Base-by-base conservation (phyloP, 2,329 filamentous ascomycete genomes). In the Stromatinia cepivora region DNA sequence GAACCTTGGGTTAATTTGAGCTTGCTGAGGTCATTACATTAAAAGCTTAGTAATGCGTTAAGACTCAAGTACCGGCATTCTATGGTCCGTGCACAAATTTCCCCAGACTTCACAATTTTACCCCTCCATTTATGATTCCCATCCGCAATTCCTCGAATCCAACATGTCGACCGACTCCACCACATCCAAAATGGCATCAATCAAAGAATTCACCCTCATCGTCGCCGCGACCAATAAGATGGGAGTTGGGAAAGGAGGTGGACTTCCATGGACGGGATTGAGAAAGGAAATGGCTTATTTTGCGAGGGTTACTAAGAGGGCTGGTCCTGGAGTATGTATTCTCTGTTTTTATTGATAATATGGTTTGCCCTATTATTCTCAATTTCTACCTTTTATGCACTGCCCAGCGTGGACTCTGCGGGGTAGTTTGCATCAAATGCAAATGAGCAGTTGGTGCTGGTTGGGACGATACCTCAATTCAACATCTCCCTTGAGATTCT, bases 271-370 rank as follows among this genome's bases (percentile, higher is more conserved):
- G 95, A 92, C 90, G 0, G 90, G 91, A 56, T 86, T 98, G 46
- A 92, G 89, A 80, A 89, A 91, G 72, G 95, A 99, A 81, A 97
- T 99, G 93, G 88, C 89, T 52, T 98, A 97, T 80, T 99, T 99
- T 79, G 91, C 93, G 25, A 90, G 94, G 70, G 90, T 97, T 53
- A 98, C 94, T 4, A 93, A 92, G 75, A 72, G 70, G 25, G 70
- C 70, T 90, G 22, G 78, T 87, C 34, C 73, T 79, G 50, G 77
- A 79, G 76, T 73, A 72, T 28, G 69, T 64, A 25, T 59, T 65
- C 10, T 54, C 11, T 65, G 17, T 11, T n/a, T 62, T 34, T 4
- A 22, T 39, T 34, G 42, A 22, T 15, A 15, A 36, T 31, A 0
- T n/a, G 10, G 15, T n/a, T 8, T 36, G 5, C 28, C 17, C 22